Evolutionary conservation across 352 stramenopile species (phyloP).

Genomic region (Phytopythium litorale): DNA sequence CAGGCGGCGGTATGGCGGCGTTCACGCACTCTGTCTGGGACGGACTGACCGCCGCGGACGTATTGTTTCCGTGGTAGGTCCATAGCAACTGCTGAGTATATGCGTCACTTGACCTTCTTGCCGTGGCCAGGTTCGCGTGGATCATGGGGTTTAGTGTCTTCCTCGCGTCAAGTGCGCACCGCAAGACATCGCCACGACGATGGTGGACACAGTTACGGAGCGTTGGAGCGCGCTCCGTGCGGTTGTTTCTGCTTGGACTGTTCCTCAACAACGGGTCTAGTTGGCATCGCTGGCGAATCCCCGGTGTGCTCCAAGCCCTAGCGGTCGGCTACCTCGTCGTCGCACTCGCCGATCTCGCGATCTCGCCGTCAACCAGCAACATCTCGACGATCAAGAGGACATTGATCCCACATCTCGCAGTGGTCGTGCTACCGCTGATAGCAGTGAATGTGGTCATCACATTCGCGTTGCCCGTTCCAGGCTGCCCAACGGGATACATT

Average conservation of each 20-base stretch:
- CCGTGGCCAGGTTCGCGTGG: conserved; percentile 62
- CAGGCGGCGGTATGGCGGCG: conserved; percentile 48
- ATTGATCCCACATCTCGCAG: conserved; percentile 18
- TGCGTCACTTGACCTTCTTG: background rate
- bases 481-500: conserved; percentile 71
- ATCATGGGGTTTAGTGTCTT: conserved; percentile 76
- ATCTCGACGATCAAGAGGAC: background rate
- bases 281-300: conserved; percentile 61
- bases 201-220: conserved; percentile 4
- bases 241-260: conserved; percentile 60
- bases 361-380: background rate
- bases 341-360: conserved; percentile 10
- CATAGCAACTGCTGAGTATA: background rate
- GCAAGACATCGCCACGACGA: too few species aligned
- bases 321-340: conserved; percentile 40
- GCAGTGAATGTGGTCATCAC: conserved; percentile 48
- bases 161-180: conserved; percentile 16
- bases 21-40: conserved; percentile 80
- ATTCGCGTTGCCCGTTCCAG: conserved; percentile 51
- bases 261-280: conserved; percentile 65
- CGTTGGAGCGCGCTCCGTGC: conserved; percentile 26
- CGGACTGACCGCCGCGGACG: conserved; percentile 65
- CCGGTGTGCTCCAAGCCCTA: conserved; percentile 75
- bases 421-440: conserved; percentile 32
- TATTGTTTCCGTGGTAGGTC: conserved; percentile 75